These are phyloP conservation scores for Boletus sp. DNA, from an alignment of 768 basidiomycete species.

Conservation along the genomic window DNA sequence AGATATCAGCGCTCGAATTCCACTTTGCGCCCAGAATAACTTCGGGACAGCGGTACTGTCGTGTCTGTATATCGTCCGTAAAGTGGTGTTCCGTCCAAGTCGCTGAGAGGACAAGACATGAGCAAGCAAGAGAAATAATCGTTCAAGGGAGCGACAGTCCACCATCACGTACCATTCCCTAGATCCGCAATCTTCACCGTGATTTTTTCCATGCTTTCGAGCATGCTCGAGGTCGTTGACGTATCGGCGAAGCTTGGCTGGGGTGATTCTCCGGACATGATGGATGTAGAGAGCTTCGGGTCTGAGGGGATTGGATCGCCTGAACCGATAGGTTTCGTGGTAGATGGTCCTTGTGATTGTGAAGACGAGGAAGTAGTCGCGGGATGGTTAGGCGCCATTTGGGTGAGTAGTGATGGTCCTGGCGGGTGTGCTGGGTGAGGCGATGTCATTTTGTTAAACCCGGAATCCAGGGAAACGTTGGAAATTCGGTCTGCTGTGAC, in stretches of 20 bases:
- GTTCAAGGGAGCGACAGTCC: neutral
- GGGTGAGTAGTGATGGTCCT: conserved; percentile 72
- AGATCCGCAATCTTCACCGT: conserved; percentile 99
- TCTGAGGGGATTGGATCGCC: conserved; percentile 16
- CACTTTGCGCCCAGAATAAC: conserved; percentile 96
- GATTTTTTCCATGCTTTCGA: conserved; percentile 59
- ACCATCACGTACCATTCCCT: conserved; percentile 70
- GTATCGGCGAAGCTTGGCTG: conserved; percentile 25
- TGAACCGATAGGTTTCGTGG: conserved; percentile 19
- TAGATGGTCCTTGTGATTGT: conserved; percentile 27
- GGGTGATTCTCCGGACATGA: conserved; percentile 28
- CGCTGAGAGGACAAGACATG: conserved; percentile 34
- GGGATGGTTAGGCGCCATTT: conserved; percentile 50
- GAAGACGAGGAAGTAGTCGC: conserved; percentile 21
- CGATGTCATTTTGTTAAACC: conserved; percentile 38
- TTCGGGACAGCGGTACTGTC: conserved; percentile 97
- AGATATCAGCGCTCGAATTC: conserved; percentile 93
- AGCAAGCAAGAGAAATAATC: neutral
- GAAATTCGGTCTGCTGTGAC: conserved; percentile 50
- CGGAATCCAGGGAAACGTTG: conserved; percentile 42
- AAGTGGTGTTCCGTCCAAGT: conserved; percentile 95
- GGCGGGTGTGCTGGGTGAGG: conserved; percentile 37
- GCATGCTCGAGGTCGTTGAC: conserved; percentile 28
- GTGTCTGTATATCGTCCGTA: conserved; percentile 96
- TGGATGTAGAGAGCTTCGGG: conserved; percentile 27